Percentiles rank a stretch among this genome's conserved stretches.
These are phyloP conservation scores for Leucoagaricus sp. DNA, from an alignment of 1,284 basidiomycete species.

Conservation along the genomic window DNA sequence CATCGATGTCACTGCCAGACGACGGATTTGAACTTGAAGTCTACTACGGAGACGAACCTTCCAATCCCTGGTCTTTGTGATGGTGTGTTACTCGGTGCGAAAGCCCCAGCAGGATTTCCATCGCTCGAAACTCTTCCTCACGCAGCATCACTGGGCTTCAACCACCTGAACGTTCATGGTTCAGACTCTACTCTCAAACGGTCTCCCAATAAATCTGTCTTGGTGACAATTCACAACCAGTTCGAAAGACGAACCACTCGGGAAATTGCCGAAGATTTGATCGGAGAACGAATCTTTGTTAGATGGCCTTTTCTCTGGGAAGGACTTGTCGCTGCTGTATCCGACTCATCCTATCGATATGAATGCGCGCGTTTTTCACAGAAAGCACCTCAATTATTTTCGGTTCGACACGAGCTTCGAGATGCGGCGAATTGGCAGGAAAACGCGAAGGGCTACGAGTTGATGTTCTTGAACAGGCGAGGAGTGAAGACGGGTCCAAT, in stretches of 20 bases:
- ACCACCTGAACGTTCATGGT: conserved; percentile 94
- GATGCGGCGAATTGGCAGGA: conserved; percentile 73
- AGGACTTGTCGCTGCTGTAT: conserved; percentile 84
- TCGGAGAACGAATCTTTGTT: conserved; percentile 80
- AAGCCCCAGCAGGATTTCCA: conserved; percentile 94
- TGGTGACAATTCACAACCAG: conserved; percentile 82
- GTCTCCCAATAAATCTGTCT: conserved; percentile 80
- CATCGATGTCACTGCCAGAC: conserved; percentile 78
- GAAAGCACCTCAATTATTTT: conserved; percentile 59
- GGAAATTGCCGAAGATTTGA: conserved; percentile 74
- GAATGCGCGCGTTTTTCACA: conserved; percentile 58
- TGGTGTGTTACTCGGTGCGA: conserved; percentile 85
- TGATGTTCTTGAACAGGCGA: conserved; percentile 86
- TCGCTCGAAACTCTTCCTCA: conserved; percentile 90
- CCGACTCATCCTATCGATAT: conserved; percentile 88
- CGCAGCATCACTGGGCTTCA: conserved; percentile 75
- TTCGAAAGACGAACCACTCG: conserved; percentile 70
- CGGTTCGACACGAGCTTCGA: conserved; percentile 70
- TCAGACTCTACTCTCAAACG: conserved; percentile 64
- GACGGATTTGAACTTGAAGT: conserved; percentile 87
- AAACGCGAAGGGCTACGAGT: conserved; percentile 81
- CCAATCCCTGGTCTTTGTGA: conserved; percentile 88
- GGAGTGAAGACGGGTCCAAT: conserved; percentile 86
- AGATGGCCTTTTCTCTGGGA: conserved; percentile 97
- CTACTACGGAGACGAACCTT: conserved; percentile 85